Conservation (phyloP, 805 yeast genomes). For the Tetrapisispora namnaoensis region DNA sequence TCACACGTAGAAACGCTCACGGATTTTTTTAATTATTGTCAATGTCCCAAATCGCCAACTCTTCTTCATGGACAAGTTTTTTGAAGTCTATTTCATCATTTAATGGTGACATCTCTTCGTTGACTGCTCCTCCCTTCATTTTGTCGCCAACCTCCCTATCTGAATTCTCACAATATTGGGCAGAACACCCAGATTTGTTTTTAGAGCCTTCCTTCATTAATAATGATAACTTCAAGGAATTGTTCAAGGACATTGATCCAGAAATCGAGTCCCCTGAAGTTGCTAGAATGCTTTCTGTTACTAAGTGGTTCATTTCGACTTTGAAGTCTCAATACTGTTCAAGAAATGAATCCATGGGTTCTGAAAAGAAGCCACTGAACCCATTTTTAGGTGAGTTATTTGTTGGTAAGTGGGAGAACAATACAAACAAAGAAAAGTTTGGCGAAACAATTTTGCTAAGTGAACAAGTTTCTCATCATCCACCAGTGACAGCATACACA, state of each 20-base stretch:
- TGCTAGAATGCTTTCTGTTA: conserved; percentile 60
- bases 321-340: conserved; percentile 88
- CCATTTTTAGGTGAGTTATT: conserved; percentile 92
- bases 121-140: conserved; percentile 97
- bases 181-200: conserved; percentile 80
- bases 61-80: conserved; percentile 80
- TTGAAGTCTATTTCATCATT: conserved; percentile 85
- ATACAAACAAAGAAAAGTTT: conserved; percentile 34
- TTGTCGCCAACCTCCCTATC: conserved; percentile 80
- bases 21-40: background rate
- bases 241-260: conserved; percentile 21
- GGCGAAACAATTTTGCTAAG: conserved; percentile 73
- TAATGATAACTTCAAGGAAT: conserved; percentile 12
- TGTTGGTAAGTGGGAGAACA: conserved; percentile 74
- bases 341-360: conserved; percentile 79
- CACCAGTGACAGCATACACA: conserved; percentile 90
- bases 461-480: conserved; percentile 95
- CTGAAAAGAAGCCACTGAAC: conserved; percentile 91
- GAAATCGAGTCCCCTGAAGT: conserved; percentile 33
- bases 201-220: conserved; percentile 52
- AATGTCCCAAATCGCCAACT: conserved; percentile 31
- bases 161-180: conserved; percentile 95
- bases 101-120: conserved; percentile 85
- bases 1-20: background rate
- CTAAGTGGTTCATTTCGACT: conserved; percentile 84